phyloP scores from a whole-genome alignment of 106 monocot genomes.

The Phalaenopsis equestris region DNA sequence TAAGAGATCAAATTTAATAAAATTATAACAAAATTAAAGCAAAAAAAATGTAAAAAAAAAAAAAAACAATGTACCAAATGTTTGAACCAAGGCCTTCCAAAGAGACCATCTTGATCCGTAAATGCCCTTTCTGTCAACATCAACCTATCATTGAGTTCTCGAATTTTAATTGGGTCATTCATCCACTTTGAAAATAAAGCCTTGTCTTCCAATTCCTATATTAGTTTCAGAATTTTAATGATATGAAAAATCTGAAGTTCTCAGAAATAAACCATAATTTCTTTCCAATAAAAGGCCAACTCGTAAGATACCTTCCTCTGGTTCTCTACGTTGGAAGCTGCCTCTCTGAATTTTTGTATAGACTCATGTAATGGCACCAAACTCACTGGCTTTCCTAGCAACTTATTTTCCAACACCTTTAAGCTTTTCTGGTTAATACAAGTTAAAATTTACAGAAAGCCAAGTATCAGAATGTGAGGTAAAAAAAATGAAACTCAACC shows the following conservation, averaged over 20 bases:
- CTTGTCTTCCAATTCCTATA: constrained; percentile 38
- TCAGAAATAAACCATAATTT: background rate
- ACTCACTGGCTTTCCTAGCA: constrained; percentile 29
- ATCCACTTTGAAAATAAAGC: constrained; percentile 20
- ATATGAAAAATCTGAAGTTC: background rate
- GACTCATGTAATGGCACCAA: constrained; percentile 45
- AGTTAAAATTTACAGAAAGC: background rate
- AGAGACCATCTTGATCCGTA: constrained; percentile 52
- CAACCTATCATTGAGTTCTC: constrained; percentile 61
- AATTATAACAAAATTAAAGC: no score
- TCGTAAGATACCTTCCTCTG: constrained; percentile 37
- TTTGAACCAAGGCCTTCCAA: constrained; percentile 58
- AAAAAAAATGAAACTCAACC: no score
- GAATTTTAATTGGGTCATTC: constrained; percentile 30
- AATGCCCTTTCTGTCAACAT: constrained; percentile 82
- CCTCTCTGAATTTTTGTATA: constrained; percentile 38
- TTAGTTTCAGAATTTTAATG: background rate
- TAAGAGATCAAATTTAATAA: no score
- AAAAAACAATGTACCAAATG: constrained; percentile 40
- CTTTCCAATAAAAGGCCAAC: background rate
- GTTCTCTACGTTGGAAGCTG: constrained; percentile 34
- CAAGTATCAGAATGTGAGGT: no score
- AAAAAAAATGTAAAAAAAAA: no score
- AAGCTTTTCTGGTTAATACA: constrained; percentile 24
- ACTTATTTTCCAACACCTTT: constrained; percentile 29